Evolutionary conservation across 352 stramenopile genomes (phyloP).

Genomic region (Plasmopara halstedii): DNA sequence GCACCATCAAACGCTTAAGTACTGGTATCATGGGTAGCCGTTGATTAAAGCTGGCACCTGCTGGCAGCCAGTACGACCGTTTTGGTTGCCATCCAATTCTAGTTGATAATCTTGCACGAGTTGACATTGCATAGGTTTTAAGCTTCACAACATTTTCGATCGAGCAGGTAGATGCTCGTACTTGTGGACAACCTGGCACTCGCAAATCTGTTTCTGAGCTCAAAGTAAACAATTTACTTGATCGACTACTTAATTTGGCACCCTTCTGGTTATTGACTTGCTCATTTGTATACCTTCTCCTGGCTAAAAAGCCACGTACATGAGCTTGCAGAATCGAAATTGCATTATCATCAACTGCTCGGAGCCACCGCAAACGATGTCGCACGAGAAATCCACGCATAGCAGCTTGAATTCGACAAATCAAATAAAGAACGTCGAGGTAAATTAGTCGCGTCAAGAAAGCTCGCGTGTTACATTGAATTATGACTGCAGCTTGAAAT

Average conservation of each 20-base stretch:
- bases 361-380: conserved; percentile 41
- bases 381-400: conserved; percentile 61
- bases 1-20: conserved; percentile 17
- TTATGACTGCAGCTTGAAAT: conserved; percentile 31
- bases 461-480: conserved; percentile 44
- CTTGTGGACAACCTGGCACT: not conserved
- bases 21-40: conserved; percentile 33
- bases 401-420: conserved; percentile 68
- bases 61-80: conserved; percentile 65
- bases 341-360: conserved; percentile 31
- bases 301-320: conserved; percentile 27
- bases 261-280: conserved; percentile 1
- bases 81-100: conserved; percentile 27
- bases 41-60: conserved; percentile 36
- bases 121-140: conserved; percentile 1
- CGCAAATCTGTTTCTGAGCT: too few species aligned
- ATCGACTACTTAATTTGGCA: not conserved
- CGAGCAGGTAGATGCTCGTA: conserved; percentile 10
- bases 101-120: conserved; percentile 13
- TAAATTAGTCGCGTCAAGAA: conserved; percentile 75
- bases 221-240: not conserved
- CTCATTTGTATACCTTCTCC: conserved; percentile 3
- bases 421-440: conserved; percentile 69
- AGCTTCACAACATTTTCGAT: not conserved
- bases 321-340: conserved; percentile 45